Conservation (phyloP, 2,329 filamentous ascomycete genomes). For the Verticillium nubilum region DNA sequence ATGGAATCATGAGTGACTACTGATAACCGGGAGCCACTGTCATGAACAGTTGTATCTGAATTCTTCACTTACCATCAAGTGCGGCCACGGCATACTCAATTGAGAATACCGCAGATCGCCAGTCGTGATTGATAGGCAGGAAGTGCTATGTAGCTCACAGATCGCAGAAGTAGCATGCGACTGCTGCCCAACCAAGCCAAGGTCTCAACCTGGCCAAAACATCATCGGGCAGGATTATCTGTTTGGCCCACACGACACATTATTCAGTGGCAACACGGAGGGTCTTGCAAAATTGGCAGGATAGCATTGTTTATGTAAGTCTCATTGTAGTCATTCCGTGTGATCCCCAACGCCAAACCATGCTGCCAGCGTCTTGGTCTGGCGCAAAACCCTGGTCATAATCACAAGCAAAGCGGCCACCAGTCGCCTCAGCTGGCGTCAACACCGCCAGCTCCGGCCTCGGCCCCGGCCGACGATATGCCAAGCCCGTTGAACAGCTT, state of each 20-base stretch:
- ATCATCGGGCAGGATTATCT: neutral
- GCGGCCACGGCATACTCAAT: too few species aligned
- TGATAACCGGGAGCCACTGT: too few species aligned
- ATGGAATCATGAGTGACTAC: too few species aligned
- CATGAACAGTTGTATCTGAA: too few species aligned
- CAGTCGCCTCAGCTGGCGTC: neutral
- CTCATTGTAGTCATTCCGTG: neutral
- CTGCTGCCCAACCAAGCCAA: too few species aligned
- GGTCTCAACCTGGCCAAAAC: neutral
- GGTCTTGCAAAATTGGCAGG: neutral
- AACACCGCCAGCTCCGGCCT: neutral
- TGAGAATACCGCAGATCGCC: too few species aligned
- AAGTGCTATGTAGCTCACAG: too few species aligned
- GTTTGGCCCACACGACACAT: too few species aligned
- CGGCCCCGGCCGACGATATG: slow-evolving; percentile 4
- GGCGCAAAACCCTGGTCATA: neutral
- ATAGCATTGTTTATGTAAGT: neutral
- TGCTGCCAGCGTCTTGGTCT: neutral
- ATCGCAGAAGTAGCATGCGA: too few species aligned
- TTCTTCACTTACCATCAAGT: too few species aligned
- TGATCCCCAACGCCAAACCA: neutral
- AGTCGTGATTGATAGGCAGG: too few species aligned
- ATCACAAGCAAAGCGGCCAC: neutral
- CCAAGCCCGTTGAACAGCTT: slow-evolving; percentile 50
- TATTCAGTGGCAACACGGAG: too few species aligned